Base-by-base conservation (phyloP, 805 yeast genomes). In the Ogataea wickerhamii region DNA sequence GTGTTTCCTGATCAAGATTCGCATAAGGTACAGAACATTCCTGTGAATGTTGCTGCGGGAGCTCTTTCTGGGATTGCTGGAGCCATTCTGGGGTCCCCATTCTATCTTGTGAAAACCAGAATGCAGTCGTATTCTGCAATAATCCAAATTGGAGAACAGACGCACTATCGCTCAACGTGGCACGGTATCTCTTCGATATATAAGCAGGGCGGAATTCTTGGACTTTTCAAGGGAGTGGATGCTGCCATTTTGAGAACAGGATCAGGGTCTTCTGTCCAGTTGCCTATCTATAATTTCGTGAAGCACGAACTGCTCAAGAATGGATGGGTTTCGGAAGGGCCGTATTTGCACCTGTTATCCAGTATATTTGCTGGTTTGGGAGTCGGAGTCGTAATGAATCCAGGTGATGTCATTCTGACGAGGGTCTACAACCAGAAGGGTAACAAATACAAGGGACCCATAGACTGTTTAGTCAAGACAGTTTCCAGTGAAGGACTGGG, bases 371-470 rank as follows among this genome's bases (percentile, higher is more conserved):
- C 96, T 6, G 98, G 98, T 31, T 59, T 88, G 28, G 96, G 96
- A 51, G 98, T 93, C 22, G 89, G 94, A 36, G 70, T 89, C 16
- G 95, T 87, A 22, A 91, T 93, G 97, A 93, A 89, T 60, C 98
- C 98, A 12, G 88, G 96, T 78, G 98, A 93, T 63, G 98, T 93
- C 31, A 74, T 93, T 36, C 70, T 93, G 64, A 93, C 98, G 1
- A 78, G 98, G 67, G 82, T 93, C 60, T 93, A 91, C 66, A 93
- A 93, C 64, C 98, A 93, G 61, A 85, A 82, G 63, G 96, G 95
- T 34, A 74, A 85, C 54, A 73, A 84, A 37, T 93, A 93, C 65
- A 72, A 68, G 36, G 95, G 95, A 7, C 94, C 96, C 2, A 49
- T 88, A 18, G 98, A 93, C 64, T 93, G 98, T 69, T 68, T 89